Base-by-base conservation (phyloP, 78 protist genomes). In the Cavenderia fasciculata region DNA sequence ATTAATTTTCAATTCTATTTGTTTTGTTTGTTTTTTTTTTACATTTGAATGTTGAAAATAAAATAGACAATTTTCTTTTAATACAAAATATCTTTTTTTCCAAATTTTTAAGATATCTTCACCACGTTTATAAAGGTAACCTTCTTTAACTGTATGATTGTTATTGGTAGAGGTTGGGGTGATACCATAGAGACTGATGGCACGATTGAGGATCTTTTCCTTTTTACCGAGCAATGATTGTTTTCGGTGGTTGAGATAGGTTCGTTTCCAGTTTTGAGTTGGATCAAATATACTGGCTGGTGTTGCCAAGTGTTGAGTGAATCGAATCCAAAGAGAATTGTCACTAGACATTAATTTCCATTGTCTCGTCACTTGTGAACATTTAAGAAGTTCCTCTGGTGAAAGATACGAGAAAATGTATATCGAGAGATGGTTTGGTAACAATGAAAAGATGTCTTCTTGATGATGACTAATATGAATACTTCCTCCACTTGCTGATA, bases 41-140 rank as follows among this genome's bases (percentile, higher is more conserved):
- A 69, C 84, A 68, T 68, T 36, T 68, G 61, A 78, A 56, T 65
- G 69, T 57, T 82, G 72, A 69, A 68, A 82, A 44, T 82, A 82
- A 33, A 82, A 82, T 21, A 82, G 29, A 27, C 77, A 82, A 36
- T 72, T 34, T 18, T 82, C 71, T 33, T 63, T 82, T 1, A 82
- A 23, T 43, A 82, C 90, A 43, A 82, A 82, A 46, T 82, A 82
- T 25, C 90, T 65, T 36, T 82, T 82, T 14, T 82, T 82, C 90
- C 90, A 82, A 44, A 82, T 82, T 41, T 63, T 38, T 40, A 82
- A 34, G 27, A 82, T 27, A 56, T 82, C 90, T 29, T 82, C 90
- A 57, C 90, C 90, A 14, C 90, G 25, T 47, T 82, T 82, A 56
- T 56, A 69, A 8, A 82, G 57, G 57, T 46, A 82, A n/a, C 90